Evolutionary conservation across 257 asterid genomes (phyloP), one percentile per base, ranked within the genome.

Genomic region (Asclepias syriaca): DNA sequence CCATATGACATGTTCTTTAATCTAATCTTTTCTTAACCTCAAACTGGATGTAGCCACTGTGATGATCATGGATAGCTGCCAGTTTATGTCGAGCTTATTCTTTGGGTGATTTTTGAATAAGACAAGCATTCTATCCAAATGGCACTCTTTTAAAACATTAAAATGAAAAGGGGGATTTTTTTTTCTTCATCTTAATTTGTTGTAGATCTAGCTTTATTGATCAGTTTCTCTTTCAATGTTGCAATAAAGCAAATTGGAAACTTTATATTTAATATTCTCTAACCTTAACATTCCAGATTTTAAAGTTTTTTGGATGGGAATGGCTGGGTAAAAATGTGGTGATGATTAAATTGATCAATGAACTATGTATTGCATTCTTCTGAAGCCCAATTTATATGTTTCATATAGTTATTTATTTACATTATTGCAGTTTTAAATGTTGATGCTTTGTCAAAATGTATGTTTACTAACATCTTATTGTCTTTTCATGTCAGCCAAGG

Each of bases 401-500:
- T 13, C 39, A 12, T 0, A 24, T 53, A 11, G 21, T 66, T 68
- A 49, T 61, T 27, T 14, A 34, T n/a, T 48, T 49, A 45, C 34
- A 1, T 65, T 12, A 16, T 64, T 39, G 34, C 50, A 45, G 55
- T 68, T 32, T 67, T 55, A 50, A 11, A 34, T 73, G 24, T 39
- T 37, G 59, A 49, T 39, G 10, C 53, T 61, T 60, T 24, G 37
- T 46, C 27, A 54, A 61, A 48, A 70, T 48, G 55, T 74, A 39
- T 59, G 40, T 29, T 43, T 77, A 71, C 51, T 77, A 65, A 76
- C 83, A 45, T 70, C 65, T 75, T 78, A 48, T 76, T 68, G 74
- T 49, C 65, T 56, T 71, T 75, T 73, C 77, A 65, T 75, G 69
- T 61, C 96, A 92, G 99, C 77, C 97, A 95, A 81, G 85, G 88